A percentile compares a stretch with the other conserved stretches of the same genome.
phyloP scores from a whole-genome alignment of 2,329 filamentous ascomycete genomes.

The Alternaria triticina region DNA sequence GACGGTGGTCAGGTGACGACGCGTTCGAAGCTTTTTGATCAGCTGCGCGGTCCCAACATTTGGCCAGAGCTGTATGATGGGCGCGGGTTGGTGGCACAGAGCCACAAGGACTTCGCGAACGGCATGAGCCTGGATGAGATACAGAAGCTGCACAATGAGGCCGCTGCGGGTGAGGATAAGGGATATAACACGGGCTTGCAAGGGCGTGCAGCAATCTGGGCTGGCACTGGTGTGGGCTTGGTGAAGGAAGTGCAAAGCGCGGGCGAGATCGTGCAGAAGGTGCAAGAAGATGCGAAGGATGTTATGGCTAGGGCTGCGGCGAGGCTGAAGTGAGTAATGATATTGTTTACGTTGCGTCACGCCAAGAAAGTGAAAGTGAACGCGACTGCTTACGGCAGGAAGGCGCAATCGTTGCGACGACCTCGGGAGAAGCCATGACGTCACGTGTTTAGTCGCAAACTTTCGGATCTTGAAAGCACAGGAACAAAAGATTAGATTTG shows the following conservation, averaged over 20 bases:
- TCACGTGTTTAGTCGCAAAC: not conserved
- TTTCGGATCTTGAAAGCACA: not conserved
- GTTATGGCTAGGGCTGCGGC: slow-evolving; percentile 33
- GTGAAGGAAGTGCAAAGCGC: slow-evolving; percentile 59
- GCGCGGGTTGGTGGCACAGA: slow-evolving; percentile 62
- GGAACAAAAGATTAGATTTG: fast-evolving
- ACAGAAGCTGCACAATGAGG: slow-evolving; percentile 53
- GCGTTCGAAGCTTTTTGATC: slow-evolving; percentile 60
- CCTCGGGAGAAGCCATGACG: not conserved
- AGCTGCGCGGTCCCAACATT: slow-evolving; percentile 60
- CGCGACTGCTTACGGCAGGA: not conserved
- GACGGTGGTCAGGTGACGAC: slow-evolving; percentile 60
- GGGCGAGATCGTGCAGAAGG: slow-evolving; percentile 56
- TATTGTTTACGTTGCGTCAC: not conserved
- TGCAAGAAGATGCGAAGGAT: slow-evolving; percentile 48
- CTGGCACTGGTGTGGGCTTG: slow-evolving; percentile 67
- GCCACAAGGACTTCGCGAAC: slow-evolving; percentile 49
- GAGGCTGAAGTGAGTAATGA: not conserved
- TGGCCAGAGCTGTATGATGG: slow-evolving; percentile 68
- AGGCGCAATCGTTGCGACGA: not conserved
- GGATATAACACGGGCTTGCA: slow-evolving; percentile 58
- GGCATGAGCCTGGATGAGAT: slow-evolving; percentile 54
- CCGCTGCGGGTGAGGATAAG: slow-evolving; percentile 54
- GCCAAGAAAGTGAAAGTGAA: not conserved
- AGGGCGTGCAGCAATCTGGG: slow-evolving; percentile 63